A percentile compares a stretch with the other conserved stretches of the same genome.
Evolutionary conservation across 2,329 filamentous ascomycete species (phyloP).

Genomic region (Phialophora tarda): DNA sequence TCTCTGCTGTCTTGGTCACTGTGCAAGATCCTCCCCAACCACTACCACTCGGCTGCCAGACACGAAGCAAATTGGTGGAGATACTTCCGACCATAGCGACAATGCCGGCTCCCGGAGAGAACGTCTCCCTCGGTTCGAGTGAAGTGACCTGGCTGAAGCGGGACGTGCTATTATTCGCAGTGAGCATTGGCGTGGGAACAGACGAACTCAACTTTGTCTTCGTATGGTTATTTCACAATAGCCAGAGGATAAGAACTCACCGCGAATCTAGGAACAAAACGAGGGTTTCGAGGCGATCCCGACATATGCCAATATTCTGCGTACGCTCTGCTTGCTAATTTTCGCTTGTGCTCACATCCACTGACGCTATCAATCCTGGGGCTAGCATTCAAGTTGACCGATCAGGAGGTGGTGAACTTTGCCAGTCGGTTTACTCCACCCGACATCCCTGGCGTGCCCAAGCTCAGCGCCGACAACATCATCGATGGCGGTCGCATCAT

Average conservation of each 20-base stretch:
- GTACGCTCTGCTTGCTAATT: constrained; percentile 4
- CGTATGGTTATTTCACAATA: constrained; percentile 13
- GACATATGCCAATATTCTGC: constrained; percentile 51
- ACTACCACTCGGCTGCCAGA: not conserved
- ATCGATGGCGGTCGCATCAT: constrained; percentile 51
- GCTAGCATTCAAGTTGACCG: constrained; percentile 52
- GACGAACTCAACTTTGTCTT: constrained; percentile 54
- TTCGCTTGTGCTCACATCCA: not conserved
- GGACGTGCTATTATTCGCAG: constrained; percentile 53
- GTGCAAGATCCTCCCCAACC: not conserved
- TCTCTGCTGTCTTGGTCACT: not conserved
- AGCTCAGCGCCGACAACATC: constrained; percentile 50
- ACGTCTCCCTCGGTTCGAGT: not conserved
- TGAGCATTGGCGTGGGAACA: constrained; percentile 47
- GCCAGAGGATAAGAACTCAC: not conserved
- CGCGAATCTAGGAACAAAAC: constrained; percentile 46
- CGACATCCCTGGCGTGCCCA: constrained; percentile 49
- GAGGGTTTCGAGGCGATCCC: constrained; percentile 54
- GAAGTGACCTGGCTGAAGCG: constrained; percentile 36
- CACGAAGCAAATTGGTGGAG: not conserved
- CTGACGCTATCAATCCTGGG: not conserved
- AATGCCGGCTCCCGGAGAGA: constrained; percentile 2
- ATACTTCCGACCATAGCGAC: not conserved
- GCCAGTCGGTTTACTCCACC: constrained; percentile 45
- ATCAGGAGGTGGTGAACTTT: constrained; percentile 54